These are phyloP conservation scores for Plasmodium relictum DNA, from an alignment of 169 alveolate species.

Conservation along the genomic window DNA sequence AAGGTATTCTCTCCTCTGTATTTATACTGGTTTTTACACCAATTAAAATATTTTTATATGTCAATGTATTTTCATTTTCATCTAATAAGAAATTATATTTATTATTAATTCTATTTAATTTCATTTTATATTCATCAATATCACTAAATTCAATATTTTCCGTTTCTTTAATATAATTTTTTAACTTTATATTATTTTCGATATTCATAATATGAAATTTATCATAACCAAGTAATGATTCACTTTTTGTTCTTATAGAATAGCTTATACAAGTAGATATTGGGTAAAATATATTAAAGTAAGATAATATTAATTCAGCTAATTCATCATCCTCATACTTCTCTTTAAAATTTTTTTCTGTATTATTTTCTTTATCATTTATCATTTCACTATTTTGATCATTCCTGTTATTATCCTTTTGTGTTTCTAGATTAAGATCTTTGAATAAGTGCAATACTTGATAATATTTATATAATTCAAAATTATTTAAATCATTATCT, in stretches of 20 bases:
- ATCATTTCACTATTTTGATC: neutral
- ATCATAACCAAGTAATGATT: slow-evolving; percentile 25
- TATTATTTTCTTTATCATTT: neutral
- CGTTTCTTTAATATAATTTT: slow-evolving; percentile 46
- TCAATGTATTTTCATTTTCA: slow-evolving; percentile 9
- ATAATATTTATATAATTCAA: slow-evolving; percentile 42
- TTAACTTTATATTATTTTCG: slow-evolving; percentile 48
- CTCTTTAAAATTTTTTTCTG: neutral
- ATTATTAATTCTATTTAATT: slow-evolving; percentile 28
- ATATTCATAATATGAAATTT: slow-evolving; percentile 35
- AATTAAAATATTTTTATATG: slow-evolving; percentile 36
- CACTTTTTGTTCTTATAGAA: slow-evolving; percentile 21
- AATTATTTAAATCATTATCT: slow-evolving; percentile 27
- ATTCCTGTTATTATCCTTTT: neutral
- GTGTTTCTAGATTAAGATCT: neutral
- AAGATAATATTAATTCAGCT: neutral
- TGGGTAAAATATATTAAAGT: slow-evolving; percentile 39
- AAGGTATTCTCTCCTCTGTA: slow-evolving; percentile 31
- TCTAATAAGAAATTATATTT: slow-evolving; percentile 54
- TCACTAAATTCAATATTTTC: slow-evolving; percentile 20
- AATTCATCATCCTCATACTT: neutral
- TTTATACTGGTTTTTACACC: slow-evolving; percentile 51
- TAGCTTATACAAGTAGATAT: slow-evolving; percentile 49
- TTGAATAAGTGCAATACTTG: slow-evolving; percentile 16
- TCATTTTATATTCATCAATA: slow-evolving; percentile 59